Percentiles rank a stretch among this genome's conserved stretches.
Conservation (phyloP, 179 eudicot genomes). For the Nepenthes alata region DNA sequence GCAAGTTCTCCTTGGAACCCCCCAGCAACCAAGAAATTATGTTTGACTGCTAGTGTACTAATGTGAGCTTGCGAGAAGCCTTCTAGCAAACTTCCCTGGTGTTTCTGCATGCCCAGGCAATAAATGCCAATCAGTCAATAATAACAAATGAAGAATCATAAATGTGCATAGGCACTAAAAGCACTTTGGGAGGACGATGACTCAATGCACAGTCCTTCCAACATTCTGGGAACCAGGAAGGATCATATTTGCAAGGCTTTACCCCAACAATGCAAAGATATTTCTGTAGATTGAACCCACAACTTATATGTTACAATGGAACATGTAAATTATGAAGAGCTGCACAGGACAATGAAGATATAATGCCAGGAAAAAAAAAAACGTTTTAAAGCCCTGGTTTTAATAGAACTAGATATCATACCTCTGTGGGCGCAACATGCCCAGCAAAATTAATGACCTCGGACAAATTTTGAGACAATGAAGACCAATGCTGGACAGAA, state of each 20-base stretch:
- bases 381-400: too few relatives aligned
- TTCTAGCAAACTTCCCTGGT: constrained; percentile 62
- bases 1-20: constrained; percentile 35
- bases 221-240: too few relatives aligned
- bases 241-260: too few relatives aligned
- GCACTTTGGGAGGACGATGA: too few relatives aligned
- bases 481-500: constrained; percentile 82
- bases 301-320: too few relatives aligned
- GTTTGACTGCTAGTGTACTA: constrained; percentile 14
- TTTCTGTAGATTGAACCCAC: too few relatives aligned
- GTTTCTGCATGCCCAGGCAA: constrained; percentile 35
- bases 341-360: too few relatives aligned
- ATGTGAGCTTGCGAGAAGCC: constrained; percentile 80
- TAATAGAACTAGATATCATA: constrained; percentile 10
- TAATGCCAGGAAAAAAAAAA: too few relatives aligned
- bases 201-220: too few relatives aligned
- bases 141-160: not conserved
- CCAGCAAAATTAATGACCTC: constrained; percentile 72
- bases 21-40: constrained; percentile 77
- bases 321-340: too few relatives aligned
- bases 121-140: not conserved
- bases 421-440: constrained; percentile 71
- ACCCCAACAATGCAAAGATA: too few relatives aligned
- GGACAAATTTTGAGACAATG: constrained; percentile 42
- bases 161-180: not conserved